phyloP scores from a whole-genome alignment of 805 yeast genomes.

The Kodamaea restingae region DNA sequence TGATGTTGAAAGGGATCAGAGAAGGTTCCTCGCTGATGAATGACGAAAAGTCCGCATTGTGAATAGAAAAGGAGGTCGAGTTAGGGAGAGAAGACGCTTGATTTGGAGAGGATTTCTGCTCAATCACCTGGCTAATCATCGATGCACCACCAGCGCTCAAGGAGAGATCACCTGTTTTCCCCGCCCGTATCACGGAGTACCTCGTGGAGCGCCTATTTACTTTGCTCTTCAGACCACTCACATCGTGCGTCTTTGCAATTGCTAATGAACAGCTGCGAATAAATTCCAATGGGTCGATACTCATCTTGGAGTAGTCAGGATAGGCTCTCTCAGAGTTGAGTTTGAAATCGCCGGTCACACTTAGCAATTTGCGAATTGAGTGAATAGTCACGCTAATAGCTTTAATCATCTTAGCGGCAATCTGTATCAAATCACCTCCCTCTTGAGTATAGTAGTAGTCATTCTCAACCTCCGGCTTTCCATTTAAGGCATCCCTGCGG shows the following conservation, averaged over 20 bases:
- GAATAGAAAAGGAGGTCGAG: conserved; percentile 23
- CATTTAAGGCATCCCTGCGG: conserved; percentile 18
- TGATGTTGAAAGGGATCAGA: conserved; percentile 7
- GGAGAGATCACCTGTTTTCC: conserved; percentile 46
- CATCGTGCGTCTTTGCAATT: conserved; percentile 40
- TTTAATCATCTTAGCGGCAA: conserved; percentile 57
- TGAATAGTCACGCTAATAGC: conserved; percentile 47
- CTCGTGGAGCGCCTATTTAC: too few species aligned
- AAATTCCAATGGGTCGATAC: conserved; percentile 57
- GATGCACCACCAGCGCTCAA: conserved; percentile 48
- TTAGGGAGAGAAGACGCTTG: too few species aligned
- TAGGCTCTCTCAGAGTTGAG: conserved; percentile 57
- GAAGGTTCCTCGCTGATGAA: conserved; percentile 18
- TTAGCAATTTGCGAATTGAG: conserved; percentile 49
- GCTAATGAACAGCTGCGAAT: conserved; percentile 60
- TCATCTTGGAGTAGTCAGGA: conserved; percentile 58
- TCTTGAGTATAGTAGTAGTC: conserved; percentile 58
- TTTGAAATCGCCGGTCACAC: conserved; percentile 63
- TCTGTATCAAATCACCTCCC: conserved; percentile 60
- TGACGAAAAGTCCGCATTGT: conserved; percentile 34
- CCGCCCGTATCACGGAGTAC: conserved; percentile 49
- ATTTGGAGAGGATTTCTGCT: too few species aligned
- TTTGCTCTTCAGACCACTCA: conserved; percentile 18
- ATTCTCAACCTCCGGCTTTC: not conserved
- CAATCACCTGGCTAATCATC: conserved; percentile 33